Percentiles rank a stretch among this genome's conserved stretches.
These are phyloP conservation scores for Pisolithus tinctorius DNA, from an alignment of 768 basidiomycete species.

Conservation along the genomic window DNA sequence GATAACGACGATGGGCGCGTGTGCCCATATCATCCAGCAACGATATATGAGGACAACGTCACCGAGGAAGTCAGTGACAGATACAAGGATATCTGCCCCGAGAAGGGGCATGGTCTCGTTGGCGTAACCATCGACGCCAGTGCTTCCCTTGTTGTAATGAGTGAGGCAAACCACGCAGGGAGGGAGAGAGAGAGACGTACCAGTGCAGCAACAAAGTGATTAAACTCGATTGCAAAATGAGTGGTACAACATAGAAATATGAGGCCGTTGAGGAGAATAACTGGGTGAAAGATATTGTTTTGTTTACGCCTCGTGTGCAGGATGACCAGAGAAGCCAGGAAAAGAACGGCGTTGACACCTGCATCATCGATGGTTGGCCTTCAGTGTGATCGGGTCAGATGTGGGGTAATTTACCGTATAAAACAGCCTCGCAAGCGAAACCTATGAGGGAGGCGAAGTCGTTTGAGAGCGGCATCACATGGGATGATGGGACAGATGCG, in stretches of 20 bases:
- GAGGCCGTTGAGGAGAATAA: constrained; percentile 22
- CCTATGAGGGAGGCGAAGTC: constrained; percentile 32
- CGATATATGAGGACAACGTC: constrained; percentile 34
- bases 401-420: constrained; percentile 25
- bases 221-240: constrained; percentile 30
- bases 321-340: constrained; percentile 22
- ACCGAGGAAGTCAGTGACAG: constrained; percentile 30
- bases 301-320: constrained; percentile 9
- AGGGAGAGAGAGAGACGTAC: constrained; percentile 15
- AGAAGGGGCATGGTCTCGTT: constrained; percentile 25
- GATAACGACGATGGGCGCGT: constrained; percentile 26
- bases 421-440: constrained; percentile 29
- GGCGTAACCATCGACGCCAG: constrained; percentile 22
- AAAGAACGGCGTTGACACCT: constrained; percentile 22
- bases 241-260: constrained; percentile 29
- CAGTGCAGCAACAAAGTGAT: constrained; percentile 26
- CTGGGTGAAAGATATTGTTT: constrained; percentile 14
- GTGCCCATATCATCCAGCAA: constrained; percentile 36
- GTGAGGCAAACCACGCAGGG: not conserved
- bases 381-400: not conserved
- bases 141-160: constrained; percentile 11
- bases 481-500: not conserved
- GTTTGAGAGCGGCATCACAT: constrained; percentile 18
- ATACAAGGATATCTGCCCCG: constrained; percentile 32
- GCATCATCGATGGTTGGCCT: not conserved